Evolutionary conservation across 352 stramenopile species (phyloP).

Genomic region (Pythium phragmitis): DNA sequence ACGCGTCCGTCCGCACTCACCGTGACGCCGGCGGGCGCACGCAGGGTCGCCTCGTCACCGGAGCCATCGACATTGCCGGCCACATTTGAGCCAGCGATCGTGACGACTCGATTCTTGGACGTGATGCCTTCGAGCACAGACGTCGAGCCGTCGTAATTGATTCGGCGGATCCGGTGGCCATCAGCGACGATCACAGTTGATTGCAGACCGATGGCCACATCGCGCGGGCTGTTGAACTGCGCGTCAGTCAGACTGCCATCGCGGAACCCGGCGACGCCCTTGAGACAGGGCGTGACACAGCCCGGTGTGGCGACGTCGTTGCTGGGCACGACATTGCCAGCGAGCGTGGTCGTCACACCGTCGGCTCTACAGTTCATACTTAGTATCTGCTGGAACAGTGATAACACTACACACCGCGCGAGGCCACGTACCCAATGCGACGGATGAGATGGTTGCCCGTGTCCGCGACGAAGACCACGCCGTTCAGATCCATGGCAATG

Average conservation of each 20-base stretch:
- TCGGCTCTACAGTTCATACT: slow-evolving; percentile 26
- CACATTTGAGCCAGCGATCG: slow-evolving; percentile 83
- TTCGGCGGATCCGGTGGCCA: slow-evolving; percentile 81
- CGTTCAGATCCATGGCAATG: slow-evolving; percentile 74
- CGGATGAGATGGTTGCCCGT: slow-evolving; percentile 95
- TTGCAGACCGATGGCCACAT: slow-evolving; percentile 83
- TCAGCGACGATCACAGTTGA: slow-evolving; percentile 90
- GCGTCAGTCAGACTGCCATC: slow-evolving; percentile 87
- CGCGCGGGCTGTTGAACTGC: slow-evolving; percentile 92
- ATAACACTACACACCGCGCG: no score
- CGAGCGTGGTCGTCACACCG: slow-evolving; percentile 63
- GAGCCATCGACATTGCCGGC: slow-evolving; percentile 81
- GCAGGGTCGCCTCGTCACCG: slow-evolving; percentile 87
- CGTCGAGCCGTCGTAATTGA: slow-evolving; percentile 67
- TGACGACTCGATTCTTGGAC: slow-evolving; percentile 81
- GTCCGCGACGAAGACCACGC: slow-evolving; percentile 93
- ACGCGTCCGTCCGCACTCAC: slow-evolving; percentile 84
- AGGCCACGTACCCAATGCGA: slow-evolving; percentile 56
- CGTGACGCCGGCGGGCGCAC: slow-evolving; percentile 85
- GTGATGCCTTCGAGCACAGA: slow-evolving; percentile 68
- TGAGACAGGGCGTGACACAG: slow-evolving; percentile 89
- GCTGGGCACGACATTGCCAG: slow-evolving; percentile 54
- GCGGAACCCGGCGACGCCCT: slow-evolving; percentile 82
- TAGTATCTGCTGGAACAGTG: not conserved
- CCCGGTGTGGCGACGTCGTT: slow-evolving; percentile 68